Base-by-base conservation (phyloP, 148 eudicot species). In the Silene conica region DNA sequence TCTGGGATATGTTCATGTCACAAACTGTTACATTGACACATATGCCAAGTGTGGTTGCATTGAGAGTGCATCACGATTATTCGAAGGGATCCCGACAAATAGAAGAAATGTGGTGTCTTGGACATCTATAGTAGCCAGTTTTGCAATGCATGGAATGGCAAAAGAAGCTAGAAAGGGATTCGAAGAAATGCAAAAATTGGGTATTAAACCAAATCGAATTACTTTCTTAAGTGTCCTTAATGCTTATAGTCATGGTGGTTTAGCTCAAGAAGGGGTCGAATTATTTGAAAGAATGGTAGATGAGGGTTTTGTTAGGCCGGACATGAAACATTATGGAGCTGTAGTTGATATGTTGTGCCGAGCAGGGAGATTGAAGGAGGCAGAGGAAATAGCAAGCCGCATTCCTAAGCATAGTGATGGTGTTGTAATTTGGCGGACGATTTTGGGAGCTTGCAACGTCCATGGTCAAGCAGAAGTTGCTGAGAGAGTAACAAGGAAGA, bases 391-490 rank as follows among this genome's bases (percentile, higher is more conserved):
- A 68, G 89, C 85, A 16, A 41, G 18, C 22, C 80, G 69, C 56
- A 75, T 87, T 56, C 86, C 88, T 8, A 11, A 38, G 58, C 78
- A 83, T 21, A 70, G 75, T 41, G 70, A 69, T 31, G 81, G 74
- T 82, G 91, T 76, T 43, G 81, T 88, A 16, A 78, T 91, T 76
- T 91, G 93, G 96, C 81, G 96, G 72, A 87, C 96, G 5, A 85
- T 89, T 50, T 78, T 91, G 46, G 89, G 93, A 62, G 89, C 91
- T 43, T 91, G 96, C 77, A 85, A 85, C 45, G 77, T 82, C 57
- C 85, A 87, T 86, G 86, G 86, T 41, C 46, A 84, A 67, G 81
- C 64, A 23, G 86, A 87, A 67, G 77, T 83, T 78, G 90, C 88
- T 57, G 80, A 83, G 79, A 77, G 86, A 34, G 84, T 83, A 43